A percentile compares a stretch with the other conserved stretches of the same genome.
These are phyloP conservation scores for Verticillium isaacii DNA, from an alignment of 2,329 filamentous ascomycete genomes.

Conservation along the genomic window DNA sequence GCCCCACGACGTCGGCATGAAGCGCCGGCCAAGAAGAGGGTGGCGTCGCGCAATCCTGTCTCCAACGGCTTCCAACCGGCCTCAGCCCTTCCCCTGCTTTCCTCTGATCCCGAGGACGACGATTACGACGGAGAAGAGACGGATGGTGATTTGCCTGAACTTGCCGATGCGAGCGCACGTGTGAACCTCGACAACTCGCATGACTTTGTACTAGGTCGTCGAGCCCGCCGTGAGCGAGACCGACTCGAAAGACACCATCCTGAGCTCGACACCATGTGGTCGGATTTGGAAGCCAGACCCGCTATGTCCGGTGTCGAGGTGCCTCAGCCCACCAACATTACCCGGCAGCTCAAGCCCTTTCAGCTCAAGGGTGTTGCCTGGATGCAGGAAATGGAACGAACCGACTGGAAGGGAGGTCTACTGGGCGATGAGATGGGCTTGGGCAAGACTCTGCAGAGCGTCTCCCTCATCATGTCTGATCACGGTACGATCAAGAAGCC, in stretches of 20 bases:
- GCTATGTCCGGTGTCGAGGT: conserved; percentile 59
- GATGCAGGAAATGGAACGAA: conserved; percentile 89
- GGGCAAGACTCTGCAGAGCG: conserved; percentile 97
- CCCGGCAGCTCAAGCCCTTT: conserved; percentile 82
- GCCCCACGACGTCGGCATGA: conserved; percentile 1
- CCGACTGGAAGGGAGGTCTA: conserved; percentile 80
- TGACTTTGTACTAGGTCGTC: neutral
- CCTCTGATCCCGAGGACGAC: neutral
- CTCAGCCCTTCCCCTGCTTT: conserved; percentile 1
- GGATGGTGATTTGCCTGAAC: neutral
- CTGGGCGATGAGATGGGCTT: conserved; percentile 98
- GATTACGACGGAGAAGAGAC: conserved; percentile 2
- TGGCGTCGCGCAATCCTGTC: neutral
- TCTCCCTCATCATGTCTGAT: conserved; percentile 97
- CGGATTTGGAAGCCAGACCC: conserved; percentile 63
- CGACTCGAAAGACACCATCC: conserved; percentile 76
- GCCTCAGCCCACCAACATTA: conserved; percentile 72
- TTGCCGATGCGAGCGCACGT: conserved; percentile 13
- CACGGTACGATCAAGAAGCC: conserved; percentile 73
- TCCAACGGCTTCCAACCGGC: neutral
- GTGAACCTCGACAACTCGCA: neutral
- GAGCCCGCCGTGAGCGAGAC: conserved; percentile 44
- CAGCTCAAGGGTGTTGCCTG: conserved; percentile 91
- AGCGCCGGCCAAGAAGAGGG: neutral
- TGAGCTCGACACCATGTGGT: conserved; percentile 79